These are phyloP conservation scores for Prunus kanzakura DNA, from an alignment of 306 rosid genomes.

Conservation along the genomic window DNA sequence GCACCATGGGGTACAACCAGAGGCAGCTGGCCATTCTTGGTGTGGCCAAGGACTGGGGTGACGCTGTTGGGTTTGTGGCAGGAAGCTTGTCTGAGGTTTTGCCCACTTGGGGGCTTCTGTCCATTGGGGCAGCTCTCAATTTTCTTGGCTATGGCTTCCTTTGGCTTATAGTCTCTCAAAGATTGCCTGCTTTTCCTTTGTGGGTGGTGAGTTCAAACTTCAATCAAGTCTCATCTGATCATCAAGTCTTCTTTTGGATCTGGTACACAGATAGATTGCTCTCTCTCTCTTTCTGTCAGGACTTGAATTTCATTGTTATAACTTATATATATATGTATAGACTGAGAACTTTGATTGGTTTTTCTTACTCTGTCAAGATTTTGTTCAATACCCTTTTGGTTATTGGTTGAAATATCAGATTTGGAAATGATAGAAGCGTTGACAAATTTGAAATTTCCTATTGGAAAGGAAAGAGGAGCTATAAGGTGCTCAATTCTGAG, in stretches of 20 bases:
- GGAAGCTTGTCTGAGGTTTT: slow-evolving; percentile 64
- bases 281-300: neutral
- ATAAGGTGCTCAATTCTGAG: too few species aligned
- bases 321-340: neutral
- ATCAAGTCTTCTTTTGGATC: slow-evolving; percentile 6
- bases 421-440: neutral
- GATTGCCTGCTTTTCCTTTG: slow-evolving; percentile 54
- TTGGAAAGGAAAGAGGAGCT: neutral
- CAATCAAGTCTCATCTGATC: slow-evolving; percentile 7
- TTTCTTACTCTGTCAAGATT: neutral
- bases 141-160: slow-evolving; percentile 77
- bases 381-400: neutral
- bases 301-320: neutral
- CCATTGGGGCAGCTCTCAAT: slow-evolving; percentile 64
- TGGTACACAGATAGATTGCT: neutral
- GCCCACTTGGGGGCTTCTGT: slow-evolving; percentile 62
- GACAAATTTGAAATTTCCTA: neutral
- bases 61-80: slow-evolving; percentile 64
- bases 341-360: neutral
- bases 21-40: slow-evolving; percentile 63
- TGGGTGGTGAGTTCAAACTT: slow-evolving; percentile 69
- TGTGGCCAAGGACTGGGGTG: slow-evolving; percentile 90
- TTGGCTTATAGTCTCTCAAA: slow-evolving; percentile 68
- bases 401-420: too few species aligned
- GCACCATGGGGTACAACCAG: slow-evolving; percentile 63